These are phyloP conservation scores for Canavalia ensiformis DNA, from an alignment of 306 rosid genomes.

Conservation along the genomic window DNA sequence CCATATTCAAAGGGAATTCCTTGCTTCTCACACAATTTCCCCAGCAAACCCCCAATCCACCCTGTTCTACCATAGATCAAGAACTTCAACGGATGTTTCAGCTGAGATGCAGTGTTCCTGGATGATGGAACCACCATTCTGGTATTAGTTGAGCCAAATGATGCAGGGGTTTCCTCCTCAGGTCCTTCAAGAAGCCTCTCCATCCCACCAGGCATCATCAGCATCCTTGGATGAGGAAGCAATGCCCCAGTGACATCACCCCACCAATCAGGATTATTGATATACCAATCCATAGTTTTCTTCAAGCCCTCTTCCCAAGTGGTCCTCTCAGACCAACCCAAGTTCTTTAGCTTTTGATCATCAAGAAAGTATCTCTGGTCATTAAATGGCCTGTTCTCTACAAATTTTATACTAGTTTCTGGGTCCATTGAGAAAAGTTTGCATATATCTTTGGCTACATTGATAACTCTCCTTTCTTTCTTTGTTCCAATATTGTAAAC, in stretches of 20 bases:
- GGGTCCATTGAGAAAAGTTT: conserved; percentile 57
- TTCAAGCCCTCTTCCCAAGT: conserved; percentile 83
- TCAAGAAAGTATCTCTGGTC: conserved; percentile 74
- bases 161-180: conserved; percentile 60
- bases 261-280: conserved; percentile 85
- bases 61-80: conserved; percentile 86
- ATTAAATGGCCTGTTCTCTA: conserved; percentile 70
- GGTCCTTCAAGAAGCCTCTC: conserved; percentile 71
- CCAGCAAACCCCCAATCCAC: conserved; percentile 85
- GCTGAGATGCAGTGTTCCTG: conserved; percentile 59
- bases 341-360: conserved; percentile 72
- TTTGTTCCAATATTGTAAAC: conserved; percentile 71
- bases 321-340: conserved; percentile 88
- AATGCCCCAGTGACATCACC: conserved; percentile 88
- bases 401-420: conserved; percentile 57
- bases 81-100: conserved; percentile 68
- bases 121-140: conserved; percentile 73
- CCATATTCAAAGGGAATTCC: conserved; percentile 82
- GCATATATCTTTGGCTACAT: conserved; percentile 68
- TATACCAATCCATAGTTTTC: conserved; percentile 89
- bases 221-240: conserved; percentile 94
- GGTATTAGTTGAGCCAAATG: conserved; percentile 61
- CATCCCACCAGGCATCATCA: conserved; percentile 89
- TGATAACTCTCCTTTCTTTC: conserved; percentile 72
- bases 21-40: conserved; percentile 78